Conservation (phyloP, 1,284 basidiomycete genomes). For the Erythrobasidium hasegawianum region DNA sequence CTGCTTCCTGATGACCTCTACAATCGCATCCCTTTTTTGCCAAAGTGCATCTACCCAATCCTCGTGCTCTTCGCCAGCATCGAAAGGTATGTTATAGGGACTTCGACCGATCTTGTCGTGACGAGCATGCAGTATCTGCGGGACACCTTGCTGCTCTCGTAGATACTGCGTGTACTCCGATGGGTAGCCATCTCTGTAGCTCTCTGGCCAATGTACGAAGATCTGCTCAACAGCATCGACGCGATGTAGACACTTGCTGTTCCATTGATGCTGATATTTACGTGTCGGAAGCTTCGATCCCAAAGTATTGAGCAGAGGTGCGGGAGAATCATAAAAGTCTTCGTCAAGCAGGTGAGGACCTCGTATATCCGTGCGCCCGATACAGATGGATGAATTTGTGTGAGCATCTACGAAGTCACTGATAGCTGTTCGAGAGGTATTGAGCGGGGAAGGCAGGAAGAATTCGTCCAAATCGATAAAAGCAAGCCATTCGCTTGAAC, state of each 20-base stretch:
- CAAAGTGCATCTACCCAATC: too few relatives aligned
- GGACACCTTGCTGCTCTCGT: background rate
- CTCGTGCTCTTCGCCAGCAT: too few relatives aligned
- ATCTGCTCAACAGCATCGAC: constrained; percentile 4
- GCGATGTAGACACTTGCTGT: constrained; percentile 9
- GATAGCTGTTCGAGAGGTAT: background rate
- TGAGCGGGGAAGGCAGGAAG: background rate
- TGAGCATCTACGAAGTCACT: background rate
- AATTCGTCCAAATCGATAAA: constrained; percentile 30
- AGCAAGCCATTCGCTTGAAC: constrained; percentile 24
- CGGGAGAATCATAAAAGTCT: background rate
- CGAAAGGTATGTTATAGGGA: too few relatives aligned
- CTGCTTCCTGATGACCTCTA: too few relatives aligned
- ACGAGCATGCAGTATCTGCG: background rate
- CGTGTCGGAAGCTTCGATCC: background rate
- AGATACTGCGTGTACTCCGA: background rate
- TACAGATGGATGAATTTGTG: background rate
- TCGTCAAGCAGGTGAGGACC: background rate
- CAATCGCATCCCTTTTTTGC: too few relatives aligned
- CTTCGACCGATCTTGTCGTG: background rate
- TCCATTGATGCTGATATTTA: background rate
- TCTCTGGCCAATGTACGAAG: constrained; percentile 11
- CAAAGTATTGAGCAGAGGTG: background rate
- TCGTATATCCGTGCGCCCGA: background rate
- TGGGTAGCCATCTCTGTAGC: background rate